Evolutionary conservation across 1,284 basidiomycete species (phyloP), one percentile per base, ranked within the genome.

Genomic region (Volvariella volvacea): DNA sequence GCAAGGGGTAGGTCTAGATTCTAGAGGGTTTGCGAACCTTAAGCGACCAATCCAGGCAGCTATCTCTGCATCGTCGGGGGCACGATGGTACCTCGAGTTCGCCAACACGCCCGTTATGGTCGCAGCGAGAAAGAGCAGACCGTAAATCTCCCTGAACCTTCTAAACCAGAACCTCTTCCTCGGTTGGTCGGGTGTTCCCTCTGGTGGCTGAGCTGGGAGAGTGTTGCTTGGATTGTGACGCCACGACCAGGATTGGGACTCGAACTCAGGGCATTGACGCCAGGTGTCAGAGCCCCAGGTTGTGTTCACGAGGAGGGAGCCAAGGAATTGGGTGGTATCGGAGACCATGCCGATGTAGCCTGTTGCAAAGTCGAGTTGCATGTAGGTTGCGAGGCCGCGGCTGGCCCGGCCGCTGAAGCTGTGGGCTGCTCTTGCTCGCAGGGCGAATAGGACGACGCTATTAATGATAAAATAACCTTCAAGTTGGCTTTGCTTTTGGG

Each of bases 281-380:
- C 19, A 20, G 15, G 34, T 36, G 14, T 36, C 34, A 8, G 6
- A 6, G 15, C 34, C 34, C n/a, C 14, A 36, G 4, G 34, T 36
- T 4, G 63, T 49, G 41, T 60, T 62, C 6, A 65, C 51, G 7
- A 66, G 49, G n/a, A 64, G 42, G 41, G 58, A 59, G 8, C 60
- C 55, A 4, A 63, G 40, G 28, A 64, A 43, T 41, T 55, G 58
- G 36, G 57, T 53, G 4, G 62, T 46, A 44, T 63, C 60, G 39
- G 50, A 51, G 12, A 58, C 54, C 38, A 64, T 60, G 20, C 55
- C 54, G 19, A 63, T 55, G 43, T 52, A 63, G 1, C 63, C 62
- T 32, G 61, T 21, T 2, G 52, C 61, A 34, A 64, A 57, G 22
- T 55, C 59, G 30, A 54, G 15, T 54, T 65, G 61, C 52, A 59